A percentile compares a stretch with the other conserved stretches of the same genome.
Conservation (phyloP, 1,284 basidiomycete species). For the Puccinia triticina region DNA sequence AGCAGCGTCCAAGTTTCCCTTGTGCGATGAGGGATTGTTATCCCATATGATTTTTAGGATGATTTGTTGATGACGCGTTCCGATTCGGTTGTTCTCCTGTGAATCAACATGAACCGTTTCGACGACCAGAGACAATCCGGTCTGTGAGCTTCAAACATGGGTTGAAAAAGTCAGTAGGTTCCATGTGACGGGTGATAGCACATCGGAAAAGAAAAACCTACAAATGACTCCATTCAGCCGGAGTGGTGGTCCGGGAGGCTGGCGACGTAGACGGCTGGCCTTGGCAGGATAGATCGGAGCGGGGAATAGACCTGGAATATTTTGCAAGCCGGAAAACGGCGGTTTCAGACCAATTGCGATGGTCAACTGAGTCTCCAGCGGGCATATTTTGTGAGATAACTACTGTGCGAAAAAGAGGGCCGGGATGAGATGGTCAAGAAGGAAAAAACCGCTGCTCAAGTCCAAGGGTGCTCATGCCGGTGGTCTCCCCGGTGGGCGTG, state of each 20-base stretch:
- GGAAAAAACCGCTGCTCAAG: no score
- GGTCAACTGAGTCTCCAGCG: slow-evolving; percentile 3
- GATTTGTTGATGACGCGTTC: slow-evolving; percentile 4
- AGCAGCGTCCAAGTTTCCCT: neutral
- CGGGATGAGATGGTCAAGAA: slow-evolving; percentile 8
- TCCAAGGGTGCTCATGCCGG: no score
- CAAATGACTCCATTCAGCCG: slow-evolving; percentile 35
- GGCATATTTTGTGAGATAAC: neutral
- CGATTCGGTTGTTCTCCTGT: neutral
- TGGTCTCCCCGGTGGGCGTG: no score
- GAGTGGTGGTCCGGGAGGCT: neutral
- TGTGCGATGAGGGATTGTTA: slow-evolving; percentile 16
- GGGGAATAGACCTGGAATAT: slow-evolving; percentile 18
- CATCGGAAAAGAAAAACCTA: neutral
- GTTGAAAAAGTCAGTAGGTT: neutral
- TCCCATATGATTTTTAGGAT: slow-evolving; percentile 32
- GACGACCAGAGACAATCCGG: slow-evolving; percentile 20
- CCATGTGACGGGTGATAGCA: neutral
- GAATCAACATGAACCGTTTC: slow-evolving; percentile 28
- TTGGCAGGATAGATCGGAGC: neutral
- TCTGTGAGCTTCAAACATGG: slow-evolving; percentile 19
- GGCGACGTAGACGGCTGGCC: neutral
- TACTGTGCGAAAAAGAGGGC: neutral
- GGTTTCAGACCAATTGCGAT: slow-evolving; percentile 33
- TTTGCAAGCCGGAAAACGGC: slow-evolving; percentile 1